Percentiles rank a stretch among this genome's conserved stretches.
Conservation (phyloP, 2,329 filamentous ascomycete genomes). For the Colletotrichum tofieldiae region DNA sequence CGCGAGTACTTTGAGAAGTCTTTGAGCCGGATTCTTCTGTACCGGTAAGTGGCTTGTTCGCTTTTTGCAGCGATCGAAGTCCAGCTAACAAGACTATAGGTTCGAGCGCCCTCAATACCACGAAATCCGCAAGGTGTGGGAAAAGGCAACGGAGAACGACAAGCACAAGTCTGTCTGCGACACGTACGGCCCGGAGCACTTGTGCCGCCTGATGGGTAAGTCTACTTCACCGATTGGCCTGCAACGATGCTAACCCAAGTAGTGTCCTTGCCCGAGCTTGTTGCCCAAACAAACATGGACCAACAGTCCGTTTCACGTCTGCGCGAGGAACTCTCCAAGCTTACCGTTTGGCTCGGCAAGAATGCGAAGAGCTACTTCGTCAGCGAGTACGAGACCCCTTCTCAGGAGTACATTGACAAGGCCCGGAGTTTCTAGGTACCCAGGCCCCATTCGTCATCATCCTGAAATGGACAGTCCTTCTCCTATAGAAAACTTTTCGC, state of each 20-base stretch:
- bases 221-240: conserved; percentile 35
- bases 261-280: conserved; percentile 93
- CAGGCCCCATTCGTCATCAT: not conserved
- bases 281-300: conserved; percentile 99
- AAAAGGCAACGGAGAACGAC: conserved; percentile 72
- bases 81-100: conserved; percentile 58
- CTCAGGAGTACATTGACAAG: conserved; percentile 80
- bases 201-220: conserved; percentile 90
- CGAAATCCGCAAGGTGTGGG: conserved; percentile 81
- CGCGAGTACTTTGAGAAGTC: conserved; percentile 95
- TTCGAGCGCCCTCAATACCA: conserved; percentile 94
- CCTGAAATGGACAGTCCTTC: not conserved
- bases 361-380: conserved; percentile 85
- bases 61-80: not conserved
- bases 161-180: conserved; percentile 82
- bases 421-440: conserved; percentile 63
- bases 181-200: conserved; percentile 93
- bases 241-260: conserved; percentile 31
- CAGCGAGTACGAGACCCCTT: conserved; percentile 81
- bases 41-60: conserved; percentile 66
- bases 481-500: not conserved
- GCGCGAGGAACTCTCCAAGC: conserved; percentile 88
- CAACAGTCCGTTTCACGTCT: conserved; percentile 89
- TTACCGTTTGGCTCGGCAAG: conserved; percentile 88
- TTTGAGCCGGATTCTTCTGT: conserved; percentile 89